Percentiles rank a stretch among this genome's conserved stretches.
Evolutionary conservation across 306 rosid species (phyloP).

Genomic region (Neltuma alba): DNA sequence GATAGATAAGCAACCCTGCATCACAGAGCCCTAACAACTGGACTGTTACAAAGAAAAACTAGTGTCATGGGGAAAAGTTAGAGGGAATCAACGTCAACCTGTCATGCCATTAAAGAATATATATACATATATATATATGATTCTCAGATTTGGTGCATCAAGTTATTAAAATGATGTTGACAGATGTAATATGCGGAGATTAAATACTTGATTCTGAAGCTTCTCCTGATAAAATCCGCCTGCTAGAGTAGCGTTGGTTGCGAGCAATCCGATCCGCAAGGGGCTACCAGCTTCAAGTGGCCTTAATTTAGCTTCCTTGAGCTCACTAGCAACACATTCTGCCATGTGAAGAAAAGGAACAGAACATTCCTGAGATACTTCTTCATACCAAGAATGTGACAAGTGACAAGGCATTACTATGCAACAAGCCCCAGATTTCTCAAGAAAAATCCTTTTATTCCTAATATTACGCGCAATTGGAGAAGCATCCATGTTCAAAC

Average conservation of each 20-base stretch:
- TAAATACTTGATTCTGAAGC: constrained; percentile 74
- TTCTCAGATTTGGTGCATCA: constrained; percentile 7
- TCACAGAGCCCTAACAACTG: neutral
- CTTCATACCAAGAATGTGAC: constrained; percentile 81
- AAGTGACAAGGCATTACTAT: constrained; percentile 87
- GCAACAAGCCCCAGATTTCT: constrained; percentile 73
- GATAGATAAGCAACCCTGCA: neutral
- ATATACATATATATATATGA: neutral
- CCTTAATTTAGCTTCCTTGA: constrained; percentile 83
- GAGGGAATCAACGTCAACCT: neutral
- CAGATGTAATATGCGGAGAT: neutral
- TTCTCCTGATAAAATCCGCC: constrained; percentile 82
- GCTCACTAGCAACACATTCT: constrained; percentile 79
- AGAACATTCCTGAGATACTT: constrained; percentile 65
- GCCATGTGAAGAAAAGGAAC: constrained; percentile 78
- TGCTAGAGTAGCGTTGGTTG: constrained; percentile 59
- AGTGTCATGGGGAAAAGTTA: neutral
- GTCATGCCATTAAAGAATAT: neutral
- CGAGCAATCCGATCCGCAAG: constrained; percentile 74
- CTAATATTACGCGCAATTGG: constrained; percentile 53
- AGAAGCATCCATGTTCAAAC: constrained; percentile 47
- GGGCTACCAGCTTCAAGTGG: constrained; percentile 86
- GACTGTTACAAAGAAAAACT: neutral
- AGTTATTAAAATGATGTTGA: neutral
- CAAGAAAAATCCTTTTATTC: constrained; percentile 65